Conservation (phyloP, 2,329 filamentous ascomycete species). For the Ambrosiella cleistominuta region DNA sequence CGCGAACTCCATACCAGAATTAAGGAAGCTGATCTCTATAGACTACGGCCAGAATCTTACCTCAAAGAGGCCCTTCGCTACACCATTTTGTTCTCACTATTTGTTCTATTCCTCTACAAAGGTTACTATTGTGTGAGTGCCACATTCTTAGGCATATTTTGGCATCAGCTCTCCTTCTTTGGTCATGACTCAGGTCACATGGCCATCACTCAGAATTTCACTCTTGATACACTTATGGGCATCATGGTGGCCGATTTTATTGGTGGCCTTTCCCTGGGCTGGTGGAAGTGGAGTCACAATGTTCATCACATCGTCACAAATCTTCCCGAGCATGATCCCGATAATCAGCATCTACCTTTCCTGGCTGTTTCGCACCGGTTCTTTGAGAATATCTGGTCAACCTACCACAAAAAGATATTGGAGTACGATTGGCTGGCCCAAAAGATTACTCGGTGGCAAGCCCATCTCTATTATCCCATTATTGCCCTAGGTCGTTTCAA, state of each 20-base stretch:
- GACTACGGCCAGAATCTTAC: constrained; percentile 73
- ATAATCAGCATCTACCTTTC: constrained; percentile 82
- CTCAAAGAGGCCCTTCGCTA: constrained; percentile 60
- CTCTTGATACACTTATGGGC: constrained; percentile 65
- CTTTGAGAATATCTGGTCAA: constrained; percentile 53
- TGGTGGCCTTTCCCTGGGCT: constrained; percentile 76
- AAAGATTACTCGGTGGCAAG: constrained; percentile 53
- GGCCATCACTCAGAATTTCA: constrained; percentile 87
- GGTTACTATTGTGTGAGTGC: constrained; percentile 55
- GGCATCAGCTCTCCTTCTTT: constrained; percentile 89
- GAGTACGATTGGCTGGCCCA: constrained; percentile 58
- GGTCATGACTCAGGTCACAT: constrained; percentile 94
- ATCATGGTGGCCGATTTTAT: constrained; percentile 82
- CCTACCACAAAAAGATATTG: constrained; percentile 72
- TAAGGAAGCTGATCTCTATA: constrained; percentile 55
- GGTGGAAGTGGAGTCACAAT: constrained; percentile 96
- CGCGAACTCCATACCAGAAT: constrained; percentile 58
- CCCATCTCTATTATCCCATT: constrained; percentile 69
- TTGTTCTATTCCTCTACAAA: constrained; percentile 41
- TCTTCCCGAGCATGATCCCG: constrained; percentile 83
- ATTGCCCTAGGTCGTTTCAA: constrained; percentile 75
- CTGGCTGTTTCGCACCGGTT: constrained; percentile 76
- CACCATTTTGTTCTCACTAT: constrained; percentile 39
- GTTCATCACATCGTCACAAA: constrained; percentile 96
- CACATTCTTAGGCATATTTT: constrained; percentile 61